phyloP scores from a whole-genome alignment of 2,329 filamentous ascomycete species.

The Diplodia seriata region DNA sequence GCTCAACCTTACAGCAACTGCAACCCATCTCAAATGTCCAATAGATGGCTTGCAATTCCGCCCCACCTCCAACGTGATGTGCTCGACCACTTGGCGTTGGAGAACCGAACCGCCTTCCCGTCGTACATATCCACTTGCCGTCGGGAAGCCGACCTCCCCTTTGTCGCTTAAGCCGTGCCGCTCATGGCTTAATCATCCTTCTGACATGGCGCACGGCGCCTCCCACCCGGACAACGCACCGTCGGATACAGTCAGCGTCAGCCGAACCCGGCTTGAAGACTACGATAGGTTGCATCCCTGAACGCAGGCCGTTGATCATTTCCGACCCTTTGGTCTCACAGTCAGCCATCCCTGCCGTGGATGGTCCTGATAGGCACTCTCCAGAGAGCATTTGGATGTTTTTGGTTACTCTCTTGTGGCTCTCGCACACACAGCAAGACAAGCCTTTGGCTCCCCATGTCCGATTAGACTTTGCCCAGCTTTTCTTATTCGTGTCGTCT shows the following conservation, averaged over 20 bases:
- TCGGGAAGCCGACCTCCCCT: conserved; percentile 10
- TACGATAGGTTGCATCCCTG: not conserved
- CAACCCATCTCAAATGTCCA: not conserved
- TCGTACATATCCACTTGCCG: not conserved
- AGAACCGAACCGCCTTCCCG: conserved; percentile 13
- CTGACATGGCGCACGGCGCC: conserved; percentile 16
- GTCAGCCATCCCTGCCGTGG: not conserved
- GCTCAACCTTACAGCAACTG: not conserved
- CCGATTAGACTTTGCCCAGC: not conserved
- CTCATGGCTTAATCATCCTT: conserved; percentile 16
- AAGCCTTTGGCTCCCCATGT: conserved; percentile 25
- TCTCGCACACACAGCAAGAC: not conserved
- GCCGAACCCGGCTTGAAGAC: not conserved
- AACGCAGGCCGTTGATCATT: not conserved
- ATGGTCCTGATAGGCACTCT: not conserved
- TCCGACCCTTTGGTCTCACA: conserved; percentile 9
- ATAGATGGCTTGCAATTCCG: not conserved
- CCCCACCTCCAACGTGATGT: not conserved
- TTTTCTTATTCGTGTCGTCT: conserved; percentile 13
- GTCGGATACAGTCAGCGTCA: conserved; percentile 23
- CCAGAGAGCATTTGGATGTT: not conserved
- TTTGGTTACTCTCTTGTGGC: not conserved
- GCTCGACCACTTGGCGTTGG: not conserved
- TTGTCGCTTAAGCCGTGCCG: not conserved
- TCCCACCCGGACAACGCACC: conserved; percentile 23